Conservation (phyloP, 371 early-diverging fungal species). For the Lichtheimia ramosa region DNA sequence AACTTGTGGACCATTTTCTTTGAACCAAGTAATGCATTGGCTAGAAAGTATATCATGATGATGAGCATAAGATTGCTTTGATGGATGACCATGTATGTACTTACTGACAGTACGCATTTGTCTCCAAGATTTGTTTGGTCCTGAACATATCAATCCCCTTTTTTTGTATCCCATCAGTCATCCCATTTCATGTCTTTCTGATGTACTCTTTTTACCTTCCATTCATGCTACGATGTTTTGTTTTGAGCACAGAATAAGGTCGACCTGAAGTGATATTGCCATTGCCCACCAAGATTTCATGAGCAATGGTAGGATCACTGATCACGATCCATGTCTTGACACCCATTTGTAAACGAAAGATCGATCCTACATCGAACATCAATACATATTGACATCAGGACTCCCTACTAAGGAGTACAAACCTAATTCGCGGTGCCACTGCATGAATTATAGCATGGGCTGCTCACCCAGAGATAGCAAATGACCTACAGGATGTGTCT, state of each 20-base stretch:
- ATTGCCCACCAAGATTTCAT: conserved; percentile 16
- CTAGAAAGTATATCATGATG: neutral
- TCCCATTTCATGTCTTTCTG: no score
- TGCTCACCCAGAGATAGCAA: conserved; percentile 3
- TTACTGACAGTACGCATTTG: conserved; percentile 11
- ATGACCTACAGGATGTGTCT: neutral
- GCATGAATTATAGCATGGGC: conserved; percentile 5
- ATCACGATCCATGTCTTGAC: conserved; percentile 19
- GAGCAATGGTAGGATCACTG: conserved; percentile 20
- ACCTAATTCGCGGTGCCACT: conserved; percentile 17
- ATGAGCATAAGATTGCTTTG: neutral
- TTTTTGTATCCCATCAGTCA: no score
- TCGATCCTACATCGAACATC: conserved; percentile 2
- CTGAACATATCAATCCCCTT: conserved; percentile 3
- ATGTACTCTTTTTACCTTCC: conserved; percentile 14
- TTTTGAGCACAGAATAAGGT: conserved; percentile 3
- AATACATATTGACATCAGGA: no score
- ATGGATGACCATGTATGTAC: neutral
- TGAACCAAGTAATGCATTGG: conserved; percentile 1
- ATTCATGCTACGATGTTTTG: conserved; percentile 12
- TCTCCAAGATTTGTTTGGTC: conserved; percentile 8
- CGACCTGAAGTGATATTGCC: conserved; percentile 13
- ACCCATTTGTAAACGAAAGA: conserved; percentile 20
- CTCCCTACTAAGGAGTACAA: neutral
- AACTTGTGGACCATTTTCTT: neutral